Conservation (phyloP, 2,329 filamentous ascomycete species). For the Arachnopeziza araneosa region DNA sequence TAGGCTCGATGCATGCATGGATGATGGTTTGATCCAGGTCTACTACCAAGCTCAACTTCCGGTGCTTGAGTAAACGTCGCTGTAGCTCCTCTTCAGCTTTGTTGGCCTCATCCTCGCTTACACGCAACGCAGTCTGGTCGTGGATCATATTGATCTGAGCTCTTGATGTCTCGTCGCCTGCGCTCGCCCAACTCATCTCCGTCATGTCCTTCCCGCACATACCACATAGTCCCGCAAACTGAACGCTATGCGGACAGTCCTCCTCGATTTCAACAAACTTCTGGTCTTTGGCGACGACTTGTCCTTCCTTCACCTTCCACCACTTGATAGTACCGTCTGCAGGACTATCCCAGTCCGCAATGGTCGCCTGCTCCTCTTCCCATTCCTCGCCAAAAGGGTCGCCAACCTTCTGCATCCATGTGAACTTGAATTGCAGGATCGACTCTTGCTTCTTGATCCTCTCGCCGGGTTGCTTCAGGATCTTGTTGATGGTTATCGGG, state of each 20-base stretch:
- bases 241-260: constrained; percentile 82
- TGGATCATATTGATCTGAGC: constrained; percentile 94
- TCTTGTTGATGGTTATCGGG: constrained; percentile 84
- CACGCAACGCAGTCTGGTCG: constrained; percentile 79
- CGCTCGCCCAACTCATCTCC: constrained; percentile 77
- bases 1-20: constrained; percentile 94
- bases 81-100: constrained; percentile 83
- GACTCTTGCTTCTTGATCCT: constrained; percentile 68
- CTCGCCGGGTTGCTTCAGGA: constrained; percentile 73
- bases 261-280: constrained; percentile 75
- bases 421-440: constrained; percentile 83
- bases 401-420: constrained; percentile 70
- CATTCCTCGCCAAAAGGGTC: constrained; percentile 58
- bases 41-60: constrained; percentile 89
- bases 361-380: constrained; percentile 63
- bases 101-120: constrained; percentile 76
- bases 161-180: constrained; percentile 71
- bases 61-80: constrained; percentile 68
- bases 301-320: constrained; percentile 70
- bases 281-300: constrained; percentile 54
- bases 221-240: constrained; percentile 85
- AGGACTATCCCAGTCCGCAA: constrained; percentile 75
- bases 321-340: constrained; percentile 71
- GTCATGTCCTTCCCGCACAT: constrained; percentile 97
- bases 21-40: constrained; percentile 98